phyloP scores from a whole-genome alignment of 257 asterid genomes.

The Fraxinus pennsylvanica region DNA sequence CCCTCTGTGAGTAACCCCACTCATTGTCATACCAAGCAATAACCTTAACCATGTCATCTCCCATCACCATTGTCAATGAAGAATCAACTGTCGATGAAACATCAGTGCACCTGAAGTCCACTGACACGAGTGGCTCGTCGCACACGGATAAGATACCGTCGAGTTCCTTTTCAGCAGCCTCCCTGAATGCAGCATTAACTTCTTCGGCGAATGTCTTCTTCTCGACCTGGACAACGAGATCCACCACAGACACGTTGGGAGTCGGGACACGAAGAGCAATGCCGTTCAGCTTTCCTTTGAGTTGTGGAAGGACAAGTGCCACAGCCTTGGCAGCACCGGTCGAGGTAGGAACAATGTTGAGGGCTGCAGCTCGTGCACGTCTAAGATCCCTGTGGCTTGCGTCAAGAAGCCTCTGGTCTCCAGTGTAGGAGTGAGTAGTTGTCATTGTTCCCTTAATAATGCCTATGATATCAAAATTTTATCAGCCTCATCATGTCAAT shows the following conservation, averaged over 20 bases:
- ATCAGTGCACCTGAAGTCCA: constrained; percentile 86
- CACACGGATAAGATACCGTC: constrained; percentile 75
- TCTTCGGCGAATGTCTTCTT: constrained; percentile 96
- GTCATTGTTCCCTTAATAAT: constrained; percentile 99
- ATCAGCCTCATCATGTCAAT: background rate
- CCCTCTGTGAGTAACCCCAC: constrained; percentile 99
- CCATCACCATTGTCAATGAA: constrained; percentile 95
- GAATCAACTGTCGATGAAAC: constrained; percentile 91
- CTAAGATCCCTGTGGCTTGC: constrained; percentile 97
- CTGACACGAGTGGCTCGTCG: constrained; percentile 90
- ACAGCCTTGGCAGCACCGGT: constrained; percentile 98
- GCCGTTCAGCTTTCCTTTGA: constrained; percentile 92
- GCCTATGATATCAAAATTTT: constrained; percentile 34
- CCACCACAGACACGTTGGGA: constrained; percentile 90
- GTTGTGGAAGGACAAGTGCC: constrained; percentile 88
- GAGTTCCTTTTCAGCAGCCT: constrained; percentile 74
- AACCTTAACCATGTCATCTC: constrained; percentile 98
- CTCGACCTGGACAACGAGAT: constrained; percentile 88
- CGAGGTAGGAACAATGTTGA: constrained; percentile 94
- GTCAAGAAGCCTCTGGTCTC: constrained; percentile 96
- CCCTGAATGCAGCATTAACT: constrained; percentile 90
- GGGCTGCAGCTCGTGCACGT: constrained; percentile 96
- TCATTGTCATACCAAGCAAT: constrained; percentile 98
- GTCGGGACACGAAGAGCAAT: constrained; percentile 99
- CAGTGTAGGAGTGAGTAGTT: constrained; percentile 99